Evolutionary conservation across 1,284 basidiomycete species (phyloP).

Genomic region (Rhodofomes roseus): DNA sequence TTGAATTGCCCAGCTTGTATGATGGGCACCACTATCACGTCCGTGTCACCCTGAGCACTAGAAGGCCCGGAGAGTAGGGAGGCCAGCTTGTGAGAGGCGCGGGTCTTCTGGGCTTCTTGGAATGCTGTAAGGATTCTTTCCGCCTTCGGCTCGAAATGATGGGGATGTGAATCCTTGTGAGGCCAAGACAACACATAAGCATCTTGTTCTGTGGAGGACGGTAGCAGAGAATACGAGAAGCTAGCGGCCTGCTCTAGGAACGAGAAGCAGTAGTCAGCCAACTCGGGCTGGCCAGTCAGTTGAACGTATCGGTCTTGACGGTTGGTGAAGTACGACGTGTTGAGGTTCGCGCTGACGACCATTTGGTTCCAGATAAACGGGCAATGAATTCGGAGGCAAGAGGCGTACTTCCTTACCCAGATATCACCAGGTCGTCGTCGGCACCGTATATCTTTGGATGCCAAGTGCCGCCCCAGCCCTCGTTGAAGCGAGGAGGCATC

Average conservation of each 20-base stretch:
- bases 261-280: conserved; percentile 83
- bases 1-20: conserved; percentile 85
- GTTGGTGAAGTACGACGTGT: conserved; percentile 91
- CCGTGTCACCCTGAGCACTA: conserved; percentile 21
- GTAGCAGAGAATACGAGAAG: conserved; percentile 72
- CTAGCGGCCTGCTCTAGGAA: conserved; percentile 69
- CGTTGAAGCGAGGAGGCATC: conserved; percentile 92
- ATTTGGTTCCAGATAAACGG: neutral
- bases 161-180: conserved; percentile 51
- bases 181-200: conserved; percentile 54
- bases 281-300: conserved; percentile 55
- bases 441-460: conserved; percentile 96
- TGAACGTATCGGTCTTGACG: conserved; percentile 93
- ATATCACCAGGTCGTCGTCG: conserved; percentile 90
- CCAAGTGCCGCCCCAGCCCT: conserved; percentile 94
- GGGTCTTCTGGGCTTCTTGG: conserved; percentile 40
- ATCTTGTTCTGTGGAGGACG: conserved; percentile 25
- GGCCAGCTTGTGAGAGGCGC: conserved; percentile 12
- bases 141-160: conserved; percentile 54
- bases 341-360: conserved; percentile 83
- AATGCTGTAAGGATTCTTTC: conserved; percentile 44
- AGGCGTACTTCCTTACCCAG: conserved; percentile 63
- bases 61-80: neutral
- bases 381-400: neutral
- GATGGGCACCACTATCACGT: conserved; percentile 72